Conservation (phyloP, 2,329 filamentous ascomycete genomes). For the Colletotrichum acutatum region DNA sequence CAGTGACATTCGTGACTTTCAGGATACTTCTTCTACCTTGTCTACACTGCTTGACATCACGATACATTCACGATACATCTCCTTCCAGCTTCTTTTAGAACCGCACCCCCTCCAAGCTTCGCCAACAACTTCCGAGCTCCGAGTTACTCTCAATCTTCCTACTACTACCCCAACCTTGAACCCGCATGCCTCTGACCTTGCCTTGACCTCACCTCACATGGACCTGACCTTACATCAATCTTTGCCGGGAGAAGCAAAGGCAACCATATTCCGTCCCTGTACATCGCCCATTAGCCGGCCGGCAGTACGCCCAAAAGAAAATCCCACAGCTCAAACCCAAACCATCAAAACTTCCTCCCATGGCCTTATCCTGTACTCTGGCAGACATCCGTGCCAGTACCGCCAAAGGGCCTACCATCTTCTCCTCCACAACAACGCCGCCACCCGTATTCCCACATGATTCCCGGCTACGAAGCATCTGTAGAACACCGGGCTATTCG, state of each 20-base stretch:
- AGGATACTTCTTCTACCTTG: conserved; percentile 4
- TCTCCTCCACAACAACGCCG: background rate
- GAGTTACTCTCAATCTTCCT: background rate
- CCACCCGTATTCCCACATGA: conserved; percentile 16
- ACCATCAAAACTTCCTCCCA: background rate
- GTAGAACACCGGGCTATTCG: background rate
- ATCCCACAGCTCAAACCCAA: background rate
- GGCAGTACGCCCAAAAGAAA: background rate
- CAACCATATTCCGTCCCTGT: background rate
- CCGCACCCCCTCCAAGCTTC: conserved; percentile 1
- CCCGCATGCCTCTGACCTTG: background rate
- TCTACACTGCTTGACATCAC: background rate
- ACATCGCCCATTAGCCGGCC: background rate
- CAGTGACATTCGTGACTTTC: background rate
- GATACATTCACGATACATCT: background rate
- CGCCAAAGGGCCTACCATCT: background rate
- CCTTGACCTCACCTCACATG: background rate
- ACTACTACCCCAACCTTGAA: no score
- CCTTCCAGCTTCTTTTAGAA: background rate
- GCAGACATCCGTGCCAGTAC: background rate
- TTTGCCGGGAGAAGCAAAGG: background rate
- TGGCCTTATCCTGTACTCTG: background rate
- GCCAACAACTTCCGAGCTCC: background rate
- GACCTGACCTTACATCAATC: background rate
- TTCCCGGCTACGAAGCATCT: background rate